Evolutionary conservation across 1,139 yeast genomes (phyloP).

Genomic region (Saccharomycopsis crataegensis): DNA sequence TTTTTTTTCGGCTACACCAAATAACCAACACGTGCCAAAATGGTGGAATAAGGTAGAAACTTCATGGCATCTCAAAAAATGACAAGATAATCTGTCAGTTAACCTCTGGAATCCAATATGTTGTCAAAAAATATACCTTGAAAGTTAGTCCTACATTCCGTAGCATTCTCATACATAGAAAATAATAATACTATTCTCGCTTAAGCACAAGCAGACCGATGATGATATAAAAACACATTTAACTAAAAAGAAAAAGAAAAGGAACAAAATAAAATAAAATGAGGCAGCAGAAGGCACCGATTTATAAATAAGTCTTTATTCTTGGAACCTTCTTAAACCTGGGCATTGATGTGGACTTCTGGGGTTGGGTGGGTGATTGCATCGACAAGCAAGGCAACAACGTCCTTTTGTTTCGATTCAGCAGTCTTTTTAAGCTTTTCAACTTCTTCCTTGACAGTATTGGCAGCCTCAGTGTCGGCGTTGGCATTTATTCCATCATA

Average conservation of each 20-base stretch:
- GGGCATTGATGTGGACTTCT: slow-evolving; percentile 73
- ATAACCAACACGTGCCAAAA: too few relatives aligned
- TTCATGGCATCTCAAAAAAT: too few relatives aligned
- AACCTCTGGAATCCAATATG: too few relatives aligned
- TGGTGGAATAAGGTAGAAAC: too few relatives aligned
- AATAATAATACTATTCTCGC: too few relatives aligned
- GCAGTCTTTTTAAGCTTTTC: slow-evolving; percentile 57
- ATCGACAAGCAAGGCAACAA: slow-evolving; percentile 68
- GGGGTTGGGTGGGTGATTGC: slow-evolving; percentile 78
- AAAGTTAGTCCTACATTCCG: too few relatives aligned
- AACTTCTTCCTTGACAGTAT: slow-evolving; percentile 51
- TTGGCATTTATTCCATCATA: slow-evolving; percentile 61
- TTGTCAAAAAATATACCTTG: too few relatives aligned
- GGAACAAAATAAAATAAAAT: too few relatives aligned
- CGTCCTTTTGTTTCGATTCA: slow-evolving; percentile 53
- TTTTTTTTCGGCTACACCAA: too few relatives aligned
- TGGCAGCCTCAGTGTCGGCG: slow-evolving; percentile 67
- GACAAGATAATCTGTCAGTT: too few relatives aligned
- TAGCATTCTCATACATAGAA: too few relatives aligned
- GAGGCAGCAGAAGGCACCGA: not conserved
- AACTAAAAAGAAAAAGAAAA: not conserved
- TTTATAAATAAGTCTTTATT: not conserved
- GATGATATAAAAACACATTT: not conserved
- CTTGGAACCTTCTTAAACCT: not conserved
- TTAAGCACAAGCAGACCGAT: too few relatives aligned